Base-by-base conservation (phyloP, 2,329 filamentous ascomycete genomes). In the Penicillium sp. region DNA sequence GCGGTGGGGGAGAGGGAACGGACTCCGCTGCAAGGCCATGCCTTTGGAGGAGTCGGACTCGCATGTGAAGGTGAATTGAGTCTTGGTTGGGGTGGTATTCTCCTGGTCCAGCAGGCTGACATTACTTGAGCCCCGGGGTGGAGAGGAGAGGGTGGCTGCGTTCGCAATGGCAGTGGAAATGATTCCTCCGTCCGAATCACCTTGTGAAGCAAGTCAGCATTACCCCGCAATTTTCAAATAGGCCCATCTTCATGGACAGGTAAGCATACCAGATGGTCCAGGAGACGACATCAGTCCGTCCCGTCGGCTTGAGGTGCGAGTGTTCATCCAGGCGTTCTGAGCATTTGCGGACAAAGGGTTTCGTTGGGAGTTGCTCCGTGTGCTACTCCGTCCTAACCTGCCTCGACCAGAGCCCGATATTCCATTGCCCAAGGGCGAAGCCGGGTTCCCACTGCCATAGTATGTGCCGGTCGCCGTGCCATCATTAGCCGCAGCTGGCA, bases 1-100 rank as follows among this genome's bases (percentile, higher is more conserved):
- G 10, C 68, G 67, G 27, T 69, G 73, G 8, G 71, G 71, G 20
- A 74, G 59, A 23, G 70, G 62, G 66, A 75, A 70, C 42, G 69
- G 57, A 57, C 75, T 78, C 54, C 80, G 77, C 36, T 89, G 89
- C 86, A 89, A 90, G 45, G 86, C 85, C 69, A 91, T 83, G 49
- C 88, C 85, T 52, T 88, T 90, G 1, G 90, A 87, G 30, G 91
- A 90, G 68, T 94, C 91, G 1, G 92, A 93, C 65, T 95, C 90
- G 72, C 91, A 97, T 10, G 91, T 96, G 68, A 99, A 99, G 8
- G 94, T 99, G 70, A 99, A 99, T 63, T 97, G 91, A 0, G 89
- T 88, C 50, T 91, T 90, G 5, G 87, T 84, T 4, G 89, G 85
- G 29, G 82, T 85, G 3, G 82, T 68, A 5, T 82, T 76, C 69